Evolutionary conservation across 768 basidiomycete genomes (phyloP).

Genomic region (Cystofilobasidium bisporidii): DNA sequence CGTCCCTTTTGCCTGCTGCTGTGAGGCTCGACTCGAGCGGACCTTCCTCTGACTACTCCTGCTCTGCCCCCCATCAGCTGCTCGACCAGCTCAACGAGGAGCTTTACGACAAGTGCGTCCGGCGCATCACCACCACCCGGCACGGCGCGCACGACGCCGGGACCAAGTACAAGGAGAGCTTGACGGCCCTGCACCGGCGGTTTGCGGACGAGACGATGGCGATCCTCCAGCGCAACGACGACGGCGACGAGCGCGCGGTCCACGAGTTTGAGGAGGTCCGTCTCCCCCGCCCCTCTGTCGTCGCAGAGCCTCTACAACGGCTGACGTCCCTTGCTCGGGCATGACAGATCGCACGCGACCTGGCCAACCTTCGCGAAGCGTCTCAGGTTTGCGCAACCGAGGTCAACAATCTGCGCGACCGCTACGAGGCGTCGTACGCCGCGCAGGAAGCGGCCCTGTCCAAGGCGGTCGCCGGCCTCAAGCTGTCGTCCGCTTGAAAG

Average conservation of each 20-base stretch:
- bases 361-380: background rate
- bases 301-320: background rate
- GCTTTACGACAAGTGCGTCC: background rate
- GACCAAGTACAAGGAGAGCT: background rate
- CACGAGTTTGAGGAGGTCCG: background rate
- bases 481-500: background rate
- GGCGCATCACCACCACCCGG: background rate
- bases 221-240: background rate
- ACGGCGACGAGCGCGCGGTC: background rate
- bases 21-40: background rate
- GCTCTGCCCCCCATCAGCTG: background rate
- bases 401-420: background rate
- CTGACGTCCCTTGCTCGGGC: too few species aligned
- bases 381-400: background rate
- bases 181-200: background rate
- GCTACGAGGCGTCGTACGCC: background rate
- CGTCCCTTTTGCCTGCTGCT: background rate
- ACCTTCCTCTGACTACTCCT: background rate
- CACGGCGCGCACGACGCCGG: background rate
- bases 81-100: constrained; percentile 3
- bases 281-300: background rate
- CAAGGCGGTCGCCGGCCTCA: background rate
- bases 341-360: background rate
- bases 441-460: background rate
- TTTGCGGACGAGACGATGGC: background rate